These are phyloP conservation scores for Cryphonectria japonica DNA, from an alignment of 2,329 filamentous ascomycete species.

Conservation along the genomic window DNA sequence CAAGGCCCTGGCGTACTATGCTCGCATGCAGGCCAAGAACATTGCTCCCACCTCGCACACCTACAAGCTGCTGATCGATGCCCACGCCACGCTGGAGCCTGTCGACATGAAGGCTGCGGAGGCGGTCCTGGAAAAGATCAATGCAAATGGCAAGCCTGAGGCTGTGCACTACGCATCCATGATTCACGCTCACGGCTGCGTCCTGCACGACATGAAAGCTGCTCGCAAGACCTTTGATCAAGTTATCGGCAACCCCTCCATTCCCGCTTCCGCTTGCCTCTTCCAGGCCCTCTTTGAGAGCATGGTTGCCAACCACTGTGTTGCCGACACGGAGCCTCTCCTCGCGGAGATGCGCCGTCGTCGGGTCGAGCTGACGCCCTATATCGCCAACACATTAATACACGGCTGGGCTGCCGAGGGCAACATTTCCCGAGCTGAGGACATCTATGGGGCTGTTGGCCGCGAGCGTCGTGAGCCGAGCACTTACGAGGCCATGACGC, in stretches of 20 bases:
- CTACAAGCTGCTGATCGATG: constrained; percentile 96
- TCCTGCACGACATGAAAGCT: constrained; percentile 85
- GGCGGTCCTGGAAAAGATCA: constrained; percentile 78
- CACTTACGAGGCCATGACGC: constrained; percentile 98
- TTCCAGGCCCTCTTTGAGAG: constrained; percentile 97
- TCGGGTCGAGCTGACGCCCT: constrained; percentile 85
- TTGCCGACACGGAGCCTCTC: constrained; percentile 74
- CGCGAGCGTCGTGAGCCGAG: constrained; percentile 86
- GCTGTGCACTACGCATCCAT: constrained; percentile 94
- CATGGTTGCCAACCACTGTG: constrained; percentile 92
- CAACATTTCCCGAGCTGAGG: constrained; percentile 76
- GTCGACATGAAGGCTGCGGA: constrained; percentile 88
- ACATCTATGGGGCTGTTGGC: constrained; percentile 79
- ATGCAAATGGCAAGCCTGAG: constrained; percentile 73
- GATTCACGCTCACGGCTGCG: constrained; percentile 94
- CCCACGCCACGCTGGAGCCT: constrained; percentile 90
- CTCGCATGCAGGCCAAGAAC: constrained; percentile 85
- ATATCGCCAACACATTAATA: constrained; percentile 97
- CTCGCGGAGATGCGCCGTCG: constrained; percentile 75
- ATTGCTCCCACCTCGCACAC: constrained; percentile 95
- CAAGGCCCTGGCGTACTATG: constrained; percentile 93
- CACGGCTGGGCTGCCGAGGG: constrained; percentile 91
- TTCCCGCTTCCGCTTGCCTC: constrained; percentile 79
- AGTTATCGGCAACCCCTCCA: constrained; percentile 68
- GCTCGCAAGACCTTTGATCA: constrained; percentile 82